These are phyloP conservation scores for Allium cepa DNA, from an alignment of 106 monocot genomes.

Conservation along the genomic window DNA sequence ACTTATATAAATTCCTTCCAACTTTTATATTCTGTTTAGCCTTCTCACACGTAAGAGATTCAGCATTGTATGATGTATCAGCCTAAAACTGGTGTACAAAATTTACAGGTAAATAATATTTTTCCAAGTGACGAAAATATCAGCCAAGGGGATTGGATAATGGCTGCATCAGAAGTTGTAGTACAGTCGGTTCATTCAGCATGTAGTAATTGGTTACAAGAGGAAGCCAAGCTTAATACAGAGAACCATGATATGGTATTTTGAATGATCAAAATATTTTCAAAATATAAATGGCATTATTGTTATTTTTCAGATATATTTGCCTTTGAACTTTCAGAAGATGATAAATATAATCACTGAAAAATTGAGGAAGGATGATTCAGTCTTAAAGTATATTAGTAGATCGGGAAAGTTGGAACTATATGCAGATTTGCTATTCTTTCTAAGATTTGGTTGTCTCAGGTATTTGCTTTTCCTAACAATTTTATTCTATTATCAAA, in stretches of 20 bases:
- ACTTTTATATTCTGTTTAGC: too few relatives aligned
- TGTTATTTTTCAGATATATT: conserved; percentile 1
- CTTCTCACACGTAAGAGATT: too few relatives aligned
- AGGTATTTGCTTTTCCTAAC: conserved; percentile 31
- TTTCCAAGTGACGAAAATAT: conserved; percentile 20
- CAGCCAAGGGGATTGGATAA: conserved; percentile 38
- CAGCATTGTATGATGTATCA: background rate
- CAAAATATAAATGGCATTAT: background rate
- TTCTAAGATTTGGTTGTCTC: conserved; percentile 71
- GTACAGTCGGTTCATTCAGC: conserved; percentile 34
- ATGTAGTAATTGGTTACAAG: conserved; percentile 60
- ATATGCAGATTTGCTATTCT: conserved; percentile 77
- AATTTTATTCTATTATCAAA: conserved; percentile 4
- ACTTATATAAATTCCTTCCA: too few relatives aligned
- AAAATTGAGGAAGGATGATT: conserved; percentile 60
- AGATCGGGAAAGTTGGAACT: conserved; percentile 68
- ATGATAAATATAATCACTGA: conserved; percentile 17
- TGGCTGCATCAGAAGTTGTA: conserved; percentile 30
- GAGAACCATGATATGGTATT: conserved; percentile 34
- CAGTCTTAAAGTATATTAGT: conserved; percentile 36
- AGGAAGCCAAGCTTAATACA: conserved; percentile 38
- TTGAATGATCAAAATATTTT: background rate
- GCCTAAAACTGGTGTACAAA: background rate
- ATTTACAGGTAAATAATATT: conserved; percentile 51
- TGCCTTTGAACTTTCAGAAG: conserved; percentile 38